A percentile compares a stretch with the other conserved stretches of the same genome.
Conservation (phyloP, 371 early-diverging fungal species). For the Catenaria anguillulae region DNA sequence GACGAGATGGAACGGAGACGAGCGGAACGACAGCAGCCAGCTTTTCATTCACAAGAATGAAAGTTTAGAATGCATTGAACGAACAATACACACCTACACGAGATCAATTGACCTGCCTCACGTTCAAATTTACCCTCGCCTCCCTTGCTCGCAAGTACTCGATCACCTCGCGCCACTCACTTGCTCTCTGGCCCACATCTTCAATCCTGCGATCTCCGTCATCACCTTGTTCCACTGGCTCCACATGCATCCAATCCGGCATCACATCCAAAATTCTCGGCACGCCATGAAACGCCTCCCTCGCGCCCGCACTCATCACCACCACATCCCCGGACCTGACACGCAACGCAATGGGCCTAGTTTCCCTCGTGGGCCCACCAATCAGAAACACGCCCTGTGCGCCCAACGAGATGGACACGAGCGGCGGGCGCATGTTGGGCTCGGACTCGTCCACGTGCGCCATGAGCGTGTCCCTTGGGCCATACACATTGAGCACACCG, state of each 20-base stretch:
- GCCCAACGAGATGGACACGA: constrained; percentile 43
- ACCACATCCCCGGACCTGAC: constrained; percentile 71
- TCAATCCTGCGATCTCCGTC: no score
- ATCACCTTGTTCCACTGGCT: constrained; percentile 10
- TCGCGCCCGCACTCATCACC: constrained; percentile 58
- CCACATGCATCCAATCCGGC: constrained; percentile 32
- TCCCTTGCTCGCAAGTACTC: constrained; percentile 30
- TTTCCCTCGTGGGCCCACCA: constrained; percentile 50
- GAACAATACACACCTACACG: no score
- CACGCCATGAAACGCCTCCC: constrained; percentile 63
- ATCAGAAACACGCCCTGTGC: constrained; percentile 34
- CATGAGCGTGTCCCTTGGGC: constrained; percentile 65
- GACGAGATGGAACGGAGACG: no score
- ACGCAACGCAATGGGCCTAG: constrained; percentile 42
- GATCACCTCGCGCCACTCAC: constrained; percentile 41
- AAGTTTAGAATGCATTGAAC: no score
- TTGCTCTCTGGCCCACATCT: no score
- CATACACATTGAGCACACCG: constrained; percentile 89
- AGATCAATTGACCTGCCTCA: constrained; percentile 41
- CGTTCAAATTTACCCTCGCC: constrained; percentile 55
- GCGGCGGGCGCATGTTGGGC: constrained; percentile 69
- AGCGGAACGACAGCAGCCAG: no score
- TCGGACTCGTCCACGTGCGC: constrained; percentile 92
- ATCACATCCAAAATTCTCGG: constrained; percentile 54
- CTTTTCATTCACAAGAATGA: no score